These are phyloP conservation scores for Lactarius vividus DNA, from an alignment of 768 basidiomycete genomes.

Conservation along the genomic window DNA sequence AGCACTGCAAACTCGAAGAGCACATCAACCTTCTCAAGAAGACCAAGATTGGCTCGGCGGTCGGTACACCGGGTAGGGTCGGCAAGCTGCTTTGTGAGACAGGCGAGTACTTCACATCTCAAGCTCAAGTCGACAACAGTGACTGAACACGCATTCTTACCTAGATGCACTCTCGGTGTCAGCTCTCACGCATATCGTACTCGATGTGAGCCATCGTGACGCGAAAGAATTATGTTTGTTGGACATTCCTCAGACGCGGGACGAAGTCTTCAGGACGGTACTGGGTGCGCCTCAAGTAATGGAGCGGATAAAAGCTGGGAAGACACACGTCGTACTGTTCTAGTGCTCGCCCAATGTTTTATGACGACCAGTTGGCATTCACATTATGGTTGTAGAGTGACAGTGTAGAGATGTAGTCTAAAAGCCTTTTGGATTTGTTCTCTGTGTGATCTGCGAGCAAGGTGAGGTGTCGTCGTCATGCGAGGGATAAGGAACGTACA, in stretches of 20 bases:
- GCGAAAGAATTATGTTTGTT: constrained; percentile 71
- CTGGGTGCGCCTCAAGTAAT: constrained; percentile 60
- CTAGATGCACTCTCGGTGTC: constrained; percentile 69
- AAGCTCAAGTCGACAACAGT: not conserved
- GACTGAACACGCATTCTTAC: constrained; percentile 24
- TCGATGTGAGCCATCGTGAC: constrained; percentile 74
- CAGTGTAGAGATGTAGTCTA: constrained; percentile 34
- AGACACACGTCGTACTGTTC: constrained; percentile 78
- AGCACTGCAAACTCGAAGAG: constrained; percentile 87
- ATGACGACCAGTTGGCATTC: not conserved
- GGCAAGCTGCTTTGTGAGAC: constrained; percentile 80
- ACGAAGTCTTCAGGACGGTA: constrained; percentile 75
- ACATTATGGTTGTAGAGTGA: constrained; percentile 9
- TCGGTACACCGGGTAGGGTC: constrained; percentile 88
- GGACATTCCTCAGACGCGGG: constrained; percentile 81
- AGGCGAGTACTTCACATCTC: constrained; percentile 40
- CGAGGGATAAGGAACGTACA: constrained; percentile 44
- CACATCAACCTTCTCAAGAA: constrained; percentile 80
- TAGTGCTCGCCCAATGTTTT: constrained; percentile 35
- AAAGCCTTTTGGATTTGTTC: constrained; percentile 92
- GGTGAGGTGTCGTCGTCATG: not conserved
- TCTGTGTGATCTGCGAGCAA: constrained; percentile 65
- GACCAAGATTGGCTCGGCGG: constrained; percentile 86
- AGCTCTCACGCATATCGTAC: constrained; percentile 78
- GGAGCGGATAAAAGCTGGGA: constrained; percentile 65